Conservation (phyloP, 2,329 filamentous ascomycete species). For the Fusarium sp. region DNA sequence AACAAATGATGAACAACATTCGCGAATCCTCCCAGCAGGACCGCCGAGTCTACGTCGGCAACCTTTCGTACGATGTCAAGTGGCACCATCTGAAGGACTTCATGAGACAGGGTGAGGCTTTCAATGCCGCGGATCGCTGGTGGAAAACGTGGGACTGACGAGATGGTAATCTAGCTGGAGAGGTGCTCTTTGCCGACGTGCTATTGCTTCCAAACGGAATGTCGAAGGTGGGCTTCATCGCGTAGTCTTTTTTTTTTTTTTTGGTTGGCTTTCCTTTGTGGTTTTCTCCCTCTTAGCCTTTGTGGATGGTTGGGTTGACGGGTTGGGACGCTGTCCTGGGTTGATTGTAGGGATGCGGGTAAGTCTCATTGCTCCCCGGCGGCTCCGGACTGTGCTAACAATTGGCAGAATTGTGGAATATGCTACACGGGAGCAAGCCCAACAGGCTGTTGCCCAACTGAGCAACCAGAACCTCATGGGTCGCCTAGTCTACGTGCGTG, state of each 20-base stretch:
- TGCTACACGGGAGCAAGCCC: constrained; percentile 98
- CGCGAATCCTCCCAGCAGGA: constrained; percentile 97
- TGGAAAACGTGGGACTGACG: constrained; percentile 55
- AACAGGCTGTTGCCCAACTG: constrained; percentile 95
- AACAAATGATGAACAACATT: constrained; percentile 96
- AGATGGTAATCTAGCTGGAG: constrained; percentile 78
- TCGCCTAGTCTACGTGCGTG: constrained; percentile 96
- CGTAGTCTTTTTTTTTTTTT: constrained; percentile 74
- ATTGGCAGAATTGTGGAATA: constrained; percentile 96
- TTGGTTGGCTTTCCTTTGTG: constrained; percentile 86
- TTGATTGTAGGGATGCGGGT: constrained; percentile 99
- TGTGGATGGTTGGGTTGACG: constrained; percentile 99
- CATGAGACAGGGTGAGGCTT: constrained; percentile 93
- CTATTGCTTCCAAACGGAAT: constrained; percentile 99
- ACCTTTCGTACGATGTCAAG: constrained; percentile 99
- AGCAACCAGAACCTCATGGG: constrained; percentile 99
- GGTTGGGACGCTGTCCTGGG: constrained; percentile 90
- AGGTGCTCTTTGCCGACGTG: constrained; percentile 99
- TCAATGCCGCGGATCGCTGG: constrained; percentile 43
- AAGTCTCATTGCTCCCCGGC: constrained; percentile 61
- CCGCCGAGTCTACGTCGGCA: constrained; percentile 99
- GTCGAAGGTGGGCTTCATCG: constrained; percentile 99
- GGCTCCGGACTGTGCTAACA: constrained; percentile 47
- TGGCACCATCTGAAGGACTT: constrained; percentile 99
- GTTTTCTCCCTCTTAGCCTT: constrained; percentile 72